phyloP scores from a whole-genome alignment of 2,329 filamentous ascomycete species.

The Ascochyta pisi region DNA sequence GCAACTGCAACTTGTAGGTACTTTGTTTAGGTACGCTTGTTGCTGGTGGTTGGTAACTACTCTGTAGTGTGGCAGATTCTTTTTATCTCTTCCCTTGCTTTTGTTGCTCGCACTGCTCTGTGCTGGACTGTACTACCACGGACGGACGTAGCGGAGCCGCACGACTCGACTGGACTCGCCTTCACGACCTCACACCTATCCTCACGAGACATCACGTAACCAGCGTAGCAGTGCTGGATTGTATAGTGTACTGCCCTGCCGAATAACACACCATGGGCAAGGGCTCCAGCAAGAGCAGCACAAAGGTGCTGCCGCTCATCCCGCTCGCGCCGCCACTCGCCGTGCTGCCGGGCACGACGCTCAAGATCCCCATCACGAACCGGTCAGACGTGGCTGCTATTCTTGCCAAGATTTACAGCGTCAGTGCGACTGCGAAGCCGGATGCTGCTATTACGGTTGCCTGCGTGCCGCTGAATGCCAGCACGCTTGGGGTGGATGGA shows the following conservation, averaged over 20 bases:
- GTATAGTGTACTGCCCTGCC: too few relatives aligned
- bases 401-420: constrained; percentile 83
- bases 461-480: constrained; percentile 84
- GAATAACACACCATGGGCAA: constrained; percentile 40
- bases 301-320: constrained; percentile 72
- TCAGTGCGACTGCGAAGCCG: constrained; percentile 69
- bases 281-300: constrained; percentile 42
- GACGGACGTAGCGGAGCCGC: constrained; percentile 13
- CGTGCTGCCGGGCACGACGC: constrained; percentile 82
- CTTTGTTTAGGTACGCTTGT: too few relatives aligned
- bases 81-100: too few relatives aligned
- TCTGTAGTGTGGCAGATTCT: too few relatives aligned
- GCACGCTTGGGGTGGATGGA: constrained; percentile 73
- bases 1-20: too few relatives aligned
- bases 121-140: neutral
- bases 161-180: neutral
- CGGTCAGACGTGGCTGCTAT: constrained; percentile 89
- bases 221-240: neutral
- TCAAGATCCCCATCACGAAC: constrained; percentile 82
- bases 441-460: constrained; percentile 78
- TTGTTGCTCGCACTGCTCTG: neutral
- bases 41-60: too few relatives aligned
- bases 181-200: too few relatives aligned
- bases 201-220: neutral
- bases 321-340: constrained; percentile 81